Percentiles rank a stretch among this genome's conserved stretches.
Conservation (phyloP, 345 rosid species). For the Acer saccharum region DNA sequence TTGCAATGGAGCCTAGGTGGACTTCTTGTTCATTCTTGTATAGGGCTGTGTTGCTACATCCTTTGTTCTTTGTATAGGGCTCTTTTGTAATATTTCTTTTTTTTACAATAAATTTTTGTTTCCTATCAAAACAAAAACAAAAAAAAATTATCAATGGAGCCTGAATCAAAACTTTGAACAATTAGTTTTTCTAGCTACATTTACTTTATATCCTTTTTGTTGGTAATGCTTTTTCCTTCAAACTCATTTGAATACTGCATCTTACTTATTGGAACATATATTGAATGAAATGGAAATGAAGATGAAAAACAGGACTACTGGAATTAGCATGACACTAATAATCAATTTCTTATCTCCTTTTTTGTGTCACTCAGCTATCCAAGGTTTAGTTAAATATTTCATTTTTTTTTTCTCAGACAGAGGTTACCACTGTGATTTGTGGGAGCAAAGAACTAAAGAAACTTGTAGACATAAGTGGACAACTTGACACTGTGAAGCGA, state of each 20-base stretch:
- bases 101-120: no score
- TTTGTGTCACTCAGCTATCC: background rate
- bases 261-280: slow-evolving; percentile 9
- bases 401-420: slow-evolving; percentile 59
- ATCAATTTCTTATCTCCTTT: background rate
- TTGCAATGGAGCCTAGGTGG: background rate
- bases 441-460: slow-evolving; percentile 88
- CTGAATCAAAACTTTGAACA: background rate
- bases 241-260: background rate
- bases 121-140: no score
- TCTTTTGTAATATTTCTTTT: no score
- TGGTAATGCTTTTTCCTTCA: background rate
- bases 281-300: background rate
- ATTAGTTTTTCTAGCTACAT: background rate
- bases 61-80: no score
- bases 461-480: slow-evolving; percentile 76
- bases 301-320: background rate
- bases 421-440: slow-evolving; percentile 89
- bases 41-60: no score
- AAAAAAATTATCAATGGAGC: background rate
- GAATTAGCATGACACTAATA: background rate
- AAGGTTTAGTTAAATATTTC: background rate
- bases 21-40: no score
- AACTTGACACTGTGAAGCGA: slow-evolving; percentile 85
- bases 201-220: background rate